Evolutionary conservation across 129 eudicot species (phyloP), one percentile per base, ranked within the genome.

Genomic region (Lactuca sativa): DNA sequence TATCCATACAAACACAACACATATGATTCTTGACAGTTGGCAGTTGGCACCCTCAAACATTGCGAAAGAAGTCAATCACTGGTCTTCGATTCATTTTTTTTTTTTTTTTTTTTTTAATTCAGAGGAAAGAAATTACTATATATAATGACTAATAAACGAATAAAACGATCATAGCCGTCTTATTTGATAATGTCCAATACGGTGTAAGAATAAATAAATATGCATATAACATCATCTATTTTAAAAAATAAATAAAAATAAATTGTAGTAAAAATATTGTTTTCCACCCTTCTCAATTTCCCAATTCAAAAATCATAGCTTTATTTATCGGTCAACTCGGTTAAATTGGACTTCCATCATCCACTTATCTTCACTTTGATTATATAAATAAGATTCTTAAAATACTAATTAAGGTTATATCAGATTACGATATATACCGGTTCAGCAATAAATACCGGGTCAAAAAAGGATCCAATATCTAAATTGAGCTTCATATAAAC

Each of bases 21-120:
- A 3, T 11, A 36, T 5, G 36, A 67, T 67, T 52, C 62, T 37
- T 34, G 73, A 53, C 62, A 16, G 73, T 55, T 53, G 72, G 33
- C 59, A 67, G 21, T 18, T 25, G 30, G 30, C 30, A 25, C 30
- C 7, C 38, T 67, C 10, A 67, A 53, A 18, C 48, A 53, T 67
- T 25, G 73, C 7, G 33, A 47, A 54, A 33, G 51, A 17, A 53
- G 21, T 53, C 17, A 54, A 32, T 13, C 25, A 51, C 32, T 5
- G 25, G 61, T 32, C 47, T 31, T 25, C 30, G 30, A 16, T 58
- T 16, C 63, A 31, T 30, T 16, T 16, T 56, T 17, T 56, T 5
- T 56, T 56, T 21, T 56, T 3, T 17, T 21, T 21, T 21, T n/a
- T n/a, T n/a, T n/a, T n/a, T n/a, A 25, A 25, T 25, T 21, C 21